Conservation (phyloP, 2,329 filamentous ascomycete genomes). For the Nemania bipapillata region DNA sequence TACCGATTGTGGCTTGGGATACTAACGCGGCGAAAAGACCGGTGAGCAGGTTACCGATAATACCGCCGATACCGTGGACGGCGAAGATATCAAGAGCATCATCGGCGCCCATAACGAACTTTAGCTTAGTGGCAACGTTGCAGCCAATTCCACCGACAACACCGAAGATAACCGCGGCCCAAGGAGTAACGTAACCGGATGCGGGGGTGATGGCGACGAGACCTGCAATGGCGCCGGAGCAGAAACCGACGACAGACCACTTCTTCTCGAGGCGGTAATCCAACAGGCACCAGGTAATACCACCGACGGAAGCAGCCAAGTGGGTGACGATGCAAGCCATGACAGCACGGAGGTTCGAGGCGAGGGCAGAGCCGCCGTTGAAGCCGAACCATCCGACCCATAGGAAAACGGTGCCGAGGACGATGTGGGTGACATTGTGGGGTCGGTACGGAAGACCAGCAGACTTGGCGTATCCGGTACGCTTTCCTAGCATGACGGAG, state of each 20-base stretch:
- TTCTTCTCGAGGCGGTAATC: conserved; percentile 93
- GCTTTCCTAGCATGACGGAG: conserved; percentile 77
- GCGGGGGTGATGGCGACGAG: conserved; percentile 88
- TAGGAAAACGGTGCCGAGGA: conserved; percentile 77
- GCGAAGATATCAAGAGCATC: conserved; percentile 92
- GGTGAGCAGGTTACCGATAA: conserved; percentile 81
- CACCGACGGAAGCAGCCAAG: conserved; percentile 82
- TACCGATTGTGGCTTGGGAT: background rate
- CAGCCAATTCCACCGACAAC: conserved; percentile 71
- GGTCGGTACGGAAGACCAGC: conserved; percentile 73
- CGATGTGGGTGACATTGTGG: conserved; percentile 78
- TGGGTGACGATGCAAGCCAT: conserved; percentile 93
- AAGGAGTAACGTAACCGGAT: conserved; percentile 80
- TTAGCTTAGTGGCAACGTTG: conserved; percentile 90
- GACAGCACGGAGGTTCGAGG: conserved; percentile 84
- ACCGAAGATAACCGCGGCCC: conserved; percentile 69
- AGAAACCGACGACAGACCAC: conserved; percentile 94
- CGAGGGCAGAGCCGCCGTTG: conserved; percentile 85
- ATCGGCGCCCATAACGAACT: conserved; percentile 78
- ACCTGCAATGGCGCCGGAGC: conserved; percentile 86
- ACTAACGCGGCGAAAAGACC: conserved; percentile 77
- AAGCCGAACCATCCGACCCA: conserved; percentile 99
- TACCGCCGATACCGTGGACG: conserved; percentile 86
- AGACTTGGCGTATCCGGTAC: conserved; percentile 69
- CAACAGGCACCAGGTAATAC: conserved; percentile 83